These are phyloP conservation scores for Fraxinus excelsior DNA, from an alignment of 257 asterid species.

Conservation along the genomic window DNA sequence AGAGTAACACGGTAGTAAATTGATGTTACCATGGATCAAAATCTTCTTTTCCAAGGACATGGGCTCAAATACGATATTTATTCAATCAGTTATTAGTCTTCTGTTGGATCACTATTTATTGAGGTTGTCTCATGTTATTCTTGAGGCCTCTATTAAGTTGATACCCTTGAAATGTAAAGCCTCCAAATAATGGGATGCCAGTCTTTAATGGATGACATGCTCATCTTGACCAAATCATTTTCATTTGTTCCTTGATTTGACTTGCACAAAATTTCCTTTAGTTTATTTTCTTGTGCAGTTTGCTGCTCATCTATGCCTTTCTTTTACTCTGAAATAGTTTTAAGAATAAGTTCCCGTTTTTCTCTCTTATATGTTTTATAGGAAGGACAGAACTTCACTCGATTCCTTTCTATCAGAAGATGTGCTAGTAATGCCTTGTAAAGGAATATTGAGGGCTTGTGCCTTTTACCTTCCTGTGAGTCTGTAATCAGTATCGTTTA, in stretches of 20 bases:
- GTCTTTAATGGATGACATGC: neutral
- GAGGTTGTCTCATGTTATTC: neutral
- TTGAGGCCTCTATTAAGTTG: neutral
- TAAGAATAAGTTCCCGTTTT: neutral
- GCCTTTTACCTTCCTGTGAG: conserved; percentile 90
- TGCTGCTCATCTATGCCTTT: neutral
- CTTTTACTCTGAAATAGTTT: neutral
- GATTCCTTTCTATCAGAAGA: conserved; percentile 66
- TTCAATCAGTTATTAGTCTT: neutral
- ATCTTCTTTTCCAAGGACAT: neutral
- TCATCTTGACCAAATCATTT: neutral
- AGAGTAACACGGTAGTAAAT: neutral
- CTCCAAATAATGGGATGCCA: neutral
- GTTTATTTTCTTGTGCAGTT: neutral
- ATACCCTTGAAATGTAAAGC: neutral
- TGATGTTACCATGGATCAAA: neutral
- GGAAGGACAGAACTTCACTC: conserved; percentile 77
- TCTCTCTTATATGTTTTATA: conserved; percentile 32
- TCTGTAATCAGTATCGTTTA: conserved; percentile 1
- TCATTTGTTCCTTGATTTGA: no score
- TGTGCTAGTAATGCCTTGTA: conserved; percentile 69
- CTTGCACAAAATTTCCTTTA: neutral
- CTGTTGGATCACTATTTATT: neutral
- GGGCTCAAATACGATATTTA: neutral
- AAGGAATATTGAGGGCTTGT: conserved; percentile 85